Evolutionary conservation across 306 rosid genomes (phyloP).

Genomic region (Adenanthera pavonina): DNA sequence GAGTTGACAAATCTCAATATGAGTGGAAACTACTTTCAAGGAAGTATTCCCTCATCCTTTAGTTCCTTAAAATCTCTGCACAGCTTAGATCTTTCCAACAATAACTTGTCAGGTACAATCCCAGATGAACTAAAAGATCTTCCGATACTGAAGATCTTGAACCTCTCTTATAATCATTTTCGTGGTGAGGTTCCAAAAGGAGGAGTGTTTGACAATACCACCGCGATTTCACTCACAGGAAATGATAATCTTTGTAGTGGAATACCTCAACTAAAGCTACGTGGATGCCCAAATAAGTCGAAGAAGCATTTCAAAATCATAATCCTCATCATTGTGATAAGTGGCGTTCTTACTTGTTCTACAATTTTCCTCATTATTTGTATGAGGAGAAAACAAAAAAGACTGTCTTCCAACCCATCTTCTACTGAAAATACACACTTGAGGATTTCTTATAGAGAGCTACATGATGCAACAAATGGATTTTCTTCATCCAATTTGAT

Average conservation of each 20-base stretch:
- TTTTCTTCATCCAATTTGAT: background rate
- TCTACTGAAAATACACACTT: background rate
- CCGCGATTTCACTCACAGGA: background rate
- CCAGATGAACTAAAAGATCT: background rate
- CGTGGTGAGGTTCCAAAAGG: background rate
- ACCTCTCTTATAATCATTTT: background rate
- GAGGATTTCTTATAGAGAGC: background rate
- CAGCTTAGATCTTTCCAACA: background rate
- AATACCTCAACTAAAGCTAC: background rate
- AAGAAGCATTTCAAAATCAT: background rate
- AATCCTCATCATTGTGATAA: background rate
- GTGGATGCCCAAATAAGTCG: background rate
- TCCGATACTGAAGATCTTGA: background rate
- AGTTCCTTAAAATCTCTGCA: slow-evolving; percentile 22
- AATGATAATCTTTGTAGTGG: background rate
- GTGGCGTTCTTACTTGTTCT: background rate
- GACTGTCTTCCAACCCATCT: background rate
- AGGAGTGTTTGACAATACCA: background rate
- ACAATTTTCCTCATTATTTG: background rate
- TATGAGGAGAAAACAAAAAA: background rate
- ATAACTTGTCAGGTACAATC: background rate
- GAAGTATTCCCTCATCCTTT: slow-evolving; percentile 26
- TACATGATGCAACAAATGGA: background rate
- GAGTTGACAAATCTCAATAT: background rate
- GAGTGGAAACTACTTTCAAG: slow-evolving; percentile 16